Percentiles rank a stretch among this genome's conserved stretches.
phyloP scores from a whole-genome alignment of 2,329 filamentous ascomycete species.

The Bipolaris gigantea region DNA sequence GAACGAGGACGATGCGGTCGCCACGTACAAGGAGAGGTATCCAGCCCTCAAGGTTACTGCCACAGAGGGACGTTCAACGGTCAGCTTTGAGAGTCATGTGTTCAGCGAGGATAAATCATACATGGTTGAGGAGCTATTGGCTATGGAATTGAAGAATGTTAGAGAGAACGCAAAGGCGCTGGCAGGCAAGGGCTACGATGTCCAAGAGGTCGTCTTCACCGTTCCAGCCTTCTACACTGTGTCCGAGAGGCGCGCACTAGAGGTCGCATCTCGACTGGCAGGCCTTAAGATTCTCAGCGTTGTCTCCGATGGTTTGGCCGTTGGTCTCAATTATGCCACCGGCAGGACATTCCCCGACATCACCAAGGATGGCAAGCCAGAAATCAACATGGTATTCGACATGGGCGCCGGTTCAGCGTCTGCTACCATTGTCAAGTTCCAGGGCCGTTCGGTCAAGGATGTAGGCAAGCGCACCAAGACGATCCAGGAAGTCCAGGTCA shows the following conservation, averaged over 20 bases:
- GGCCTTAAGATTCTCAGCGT: constrained; percentile 83
- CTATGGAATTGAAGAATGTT: constrained; percentile 94
- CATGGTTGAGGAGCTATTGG: constrained; percentile 87
- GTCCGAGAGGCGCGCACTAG: constrained; percentile 85
- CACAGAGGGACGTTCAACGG: constrained; percentile 62
- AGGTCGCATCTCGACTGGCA: constrained; percentile 82
- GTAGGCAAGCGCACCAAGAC: constrained; percentile 94
- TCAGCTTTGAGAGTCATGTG: constrained; percentile 78
- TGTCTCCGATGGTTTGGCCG: constrained; percentile 86
- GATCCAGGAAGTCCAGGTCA: constrained; percentile 87
- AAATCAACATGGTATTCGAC: constrained; percentile 92
- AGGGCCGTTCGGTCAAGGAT: constrained; percentile 86
- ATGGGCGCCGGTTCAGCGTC: constrained; percentile 97
- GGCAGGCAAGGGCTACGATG: constrained; percentile 71
- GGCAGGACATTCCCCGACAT: constrained; percentile 84
- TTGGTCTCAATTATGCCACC: constrained; percentile 94
- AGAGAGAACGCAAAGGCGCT: constrained; percentile 83
- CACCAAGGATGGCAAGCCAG: constrained; percentile 79
- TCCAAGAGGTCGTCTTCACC: constrained; percentile 85
- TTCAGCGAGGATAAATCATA: constrained; percentile 64
- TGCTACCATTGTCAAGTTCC: constrained; percentile 86
- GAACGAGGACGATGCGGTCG: constrained; percentile 59
- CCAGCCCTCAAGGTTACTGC: constrained; percentile 73
- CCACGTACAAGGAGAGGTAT: constrained; percentile 73
- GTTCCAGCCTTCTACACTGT: constrained; percentile 87